Base-by-base conservation (phyloP, 140 eudicot genomes). In the Anethum foeniculum region DNA sequence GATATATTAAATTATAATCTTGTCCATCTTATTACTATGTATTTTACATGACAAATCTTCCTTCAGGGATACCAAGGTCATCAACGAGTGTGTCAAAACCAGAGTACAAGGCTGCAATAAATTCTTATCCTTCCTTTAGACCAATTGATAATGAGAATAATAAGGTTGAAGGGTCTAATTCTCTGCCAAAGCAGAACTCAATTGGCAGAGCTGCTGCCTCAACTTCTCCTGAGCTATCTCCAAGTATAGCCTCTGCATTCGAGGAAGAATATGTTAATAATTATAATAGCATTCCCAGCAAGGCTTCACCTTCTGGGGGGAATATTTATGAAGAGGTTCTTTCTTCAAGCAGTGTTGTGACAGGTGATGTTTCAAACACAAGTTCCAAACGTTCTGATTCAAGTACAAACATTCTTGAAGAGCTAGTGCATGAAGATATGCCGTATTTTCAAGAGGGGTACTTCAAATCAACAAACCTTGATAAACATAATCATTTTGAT, bases 371-470 rank as follows among this genome's bases (percentile, higher is more conserved):
- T 68, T 91, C 97, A 25, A 91, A 88, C 82, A 73, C 86, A 23
- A 85, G 90, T 77, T 84, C 90, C 62, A 88, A 87, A 82, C 88
- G 90, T 80, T 88, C 91, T 72, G 89, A 88, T 80, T 81, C 75
- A 80, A 86, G 89, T 80, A 90, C 85, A 90, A 91, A 88, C 80
- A 64, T 83, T 48, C 83, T 82, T 73, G 90, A 86, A 51, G 89
- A 81, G 79, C 73, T 83, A 28, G 82, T 78, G 85, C 86, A 86
- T 88, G 84, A 81, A 84, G 89, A 44, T 28, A 41, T 78, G 80
- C 86, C 79, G 54, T 90, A 81, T 79, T 89, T 88, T 49, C 84
- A 89, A 58, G 94, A 90, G 81, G 96, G 87, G 34, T 91, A 90
- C 88, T 87, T 89, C 86, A 84, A 89, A 80, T 86, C 85, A 54